Evolutionary conservation across 1,139 yeast species (phyloP), one percentile per base, ranked within the genome.

Genomic region (Eremothecium cymbalariae): DNA sequence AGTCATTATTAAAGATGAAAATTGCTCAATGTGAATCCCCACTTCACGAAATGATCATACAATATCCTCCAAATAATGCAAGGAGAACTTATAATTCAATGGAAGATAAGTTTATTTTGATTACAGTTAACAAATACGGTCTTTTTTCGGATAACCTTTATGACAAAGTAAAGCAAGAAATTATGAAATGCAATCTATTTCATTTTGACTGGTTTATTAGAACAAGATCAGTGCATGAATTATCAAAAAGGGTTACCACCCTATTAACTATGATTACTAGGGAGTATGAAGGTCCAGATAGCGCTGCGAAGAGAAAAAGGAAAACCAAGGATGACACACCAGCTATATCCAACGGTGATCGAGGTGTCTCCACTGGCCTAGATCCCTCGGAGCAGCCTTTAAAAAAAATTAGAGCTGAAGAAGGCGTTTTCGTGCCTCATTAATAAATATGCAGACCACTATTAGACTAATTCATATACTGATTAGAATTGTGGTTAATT

Each of bases 61-160:
- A 73, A 38, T 86, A 86, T 48, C 96, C 96, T 0, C 93, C 94
- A n/a, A 85, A 85, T 51, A 86, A 85, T 54, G 85, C 96, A 23
- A 81, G 85, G 50, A 65, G 93, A 48, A 72, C 84, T 5, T 90
- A 85, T 55, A 78, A 94, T 4, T 82, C 82, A 36, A 68, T 75
- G 1, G 98, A 90, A 55, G 98, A 90, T 53, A 70, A 95, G 37
- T 90, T 82, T 53, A 64, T 90, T 34, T 60, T 93, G 37, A 64
- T 74, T 23, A 76, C 80, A 46, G 81, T 85, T 28, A 70, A 83
- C 55, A 77, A 81, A 45, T 71, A 77, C 47, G 98, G 98, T 0
- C 63, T 88, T 15, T 74, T 77, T 48, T 65, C 75, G 20, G 84
- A 80, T 25, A 71, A 75, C 38, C 64, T 90, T 29, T 77, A 72